Conservation (phyloP, 2,329 filamentous ascomycete genomes). For the Cladosporium austrohemisphaericum region DNA sequence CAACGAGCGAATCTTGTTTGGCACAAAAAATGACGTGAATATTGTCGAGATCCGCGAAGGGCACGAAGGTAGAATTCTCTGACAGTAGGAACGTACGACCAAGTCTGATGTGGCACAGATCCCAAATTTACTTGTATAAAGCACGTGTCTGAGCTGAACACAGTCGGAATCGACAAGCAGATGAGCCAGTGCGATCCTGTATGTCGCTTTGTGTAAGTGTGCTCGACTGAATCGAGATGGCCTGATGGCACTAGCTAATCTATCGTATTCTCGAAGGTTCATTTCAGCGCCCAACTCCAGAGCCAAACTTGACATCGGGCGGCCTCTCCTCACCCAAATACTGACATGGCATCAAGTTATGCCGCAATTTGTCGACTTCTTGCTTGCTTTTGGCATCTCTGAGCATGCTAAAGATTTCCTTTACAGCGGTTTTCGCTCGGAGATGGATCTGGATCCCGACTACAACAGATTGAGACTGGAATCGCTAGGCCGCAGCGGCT, state of each 20-base stretch:
- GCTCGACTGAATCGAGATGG: not conserved
- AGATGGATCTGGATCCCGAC: slow-evolving; percentile 21
- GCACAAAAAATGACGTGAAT: not conserved
- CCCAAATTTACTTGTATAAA: too few relatives aligned
- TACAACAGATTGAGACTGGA: slow-evolving; percentile 22
- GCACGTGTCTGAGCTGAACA: not conserved
- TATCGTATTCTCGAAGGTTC: not conserved
- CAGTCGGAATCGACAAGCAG: not conserved
- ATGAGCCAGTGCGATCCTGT: not conserved
- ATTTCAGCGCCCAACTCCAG: not conserved
- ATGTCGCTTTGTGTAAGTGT: not conserved
- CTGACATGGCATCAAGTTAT: slow-evolving; percentile 36
- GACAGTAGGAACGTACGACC: not conserved
- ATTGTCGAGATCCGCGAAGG: not conserved
- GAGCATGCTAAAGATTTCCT: slow-evolving; percentile 33
- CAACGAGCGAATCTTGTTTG: not conserved
- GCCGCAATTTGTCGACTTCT: slow-evolving; percentile 37
- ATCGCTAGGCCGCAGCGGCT: slow-evolving; percentile 36
- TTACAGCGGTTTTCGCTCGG: slow-evolving; percentile 36
- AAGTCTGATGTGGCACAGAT: not conserved
- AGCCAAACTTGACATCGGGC: not conserved
- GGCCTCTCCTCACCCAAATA: not conserved
- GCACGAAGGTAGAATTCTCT: too few relatives aligned
- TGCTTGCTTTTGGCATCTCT: slow-evolving; percentile 37
- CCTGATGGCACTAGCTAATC: not conserved